Evolutionary conservation across 2,329 filamentous ascomycete species (phyloP), one percentile per base, ranked within the genome.

Genomic region (Pseudomassariella vexata): DNA sequence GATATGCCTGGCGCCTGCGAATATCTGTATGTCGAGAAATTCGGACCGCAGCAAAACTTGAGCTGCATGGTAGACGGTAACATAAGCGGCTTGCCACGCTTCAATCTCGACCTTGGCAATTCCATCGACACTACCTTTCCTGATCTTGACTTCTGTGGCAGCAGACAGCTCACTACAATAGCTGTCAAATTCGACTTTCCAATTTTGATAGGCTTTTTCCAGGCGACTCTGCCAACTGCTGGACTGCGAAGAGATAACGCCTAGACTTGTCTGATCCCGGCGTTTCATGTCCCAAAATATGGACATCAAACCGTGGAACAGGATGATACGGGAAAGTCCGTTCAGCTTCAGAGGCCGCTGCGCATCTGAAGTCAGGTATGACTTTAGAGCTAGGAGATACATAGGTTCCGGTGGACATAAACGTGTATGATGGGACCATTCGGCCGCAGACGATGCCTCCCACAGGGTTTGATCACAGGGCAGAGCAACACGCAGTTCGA

Each of bases 271-370:
- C 44, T 80, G 75, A 34, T 80, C 76, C 6, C 76, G 60, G 2
- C 76, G 60, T 30, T 73, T 70, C 58, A 81, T 69, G 36, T 80
- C 76, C 63, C 75, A 78, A 3, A 68, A 66, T 3, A 80, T 63
- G 0, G 73, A 76, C 74, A 81, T 79, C 1, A 80, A 52, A 0
- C 76, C 76, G 28, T 80, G 76, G 0, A 80, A 56, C 1, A 80
- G 50, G 1, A 80, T 53, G 0, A 74, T 52, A 0, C 73, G 58
- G 0, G 74, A 73, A 0, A 79, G 45, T 0, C 61, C 61, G 37
- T 75, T 76, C 0, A 79, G 46, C 9, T 54, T 42, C 3, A 56
- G 49, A 0, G 59, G 52, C 5, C 58, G 50, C 10, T 57, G 44
- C 20, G 57, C 30, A 16, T 63, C 47, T 0, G 69, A 63, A 2